These are phyloP conservation scores for Pseudozyma sp. DNA, from an alignment of 1,284 basidiomycete species.

Conservation along the genomic window DNA sequence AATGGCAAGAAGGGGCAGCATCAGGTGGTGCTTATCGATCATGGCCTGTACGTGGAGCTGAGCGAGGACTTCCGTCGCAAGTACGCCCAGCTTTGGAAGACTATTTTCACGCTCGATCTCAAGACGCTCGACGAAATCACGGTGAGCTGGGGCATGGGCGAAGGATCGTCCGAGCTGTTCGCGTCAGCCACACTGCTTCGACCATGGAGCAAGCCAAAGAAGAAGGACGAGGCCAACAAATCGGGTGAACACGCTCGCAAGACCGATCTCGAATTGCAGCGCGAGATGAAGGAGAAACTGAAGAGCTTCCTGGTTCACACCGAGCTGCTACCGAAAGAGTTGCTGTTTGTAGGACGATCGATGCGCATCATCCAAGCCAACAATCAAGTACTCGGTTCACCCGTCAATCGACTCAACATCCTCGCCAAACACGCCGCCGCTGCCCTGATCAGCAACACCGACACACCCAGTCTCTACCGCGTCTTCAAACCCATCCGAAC, in stretches of 20 bases:
- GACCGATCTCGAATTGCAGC: constrained; percentile 48
- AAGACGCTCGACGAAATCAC: constrained; percentile 55
- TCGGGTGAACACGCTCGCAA: constrained; percentile 32
- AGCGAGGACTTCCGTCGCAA: constrained; percentile 55
- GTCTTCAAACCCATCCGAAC: constrained; percentile 39
- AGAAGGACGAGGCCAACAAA: constrained; percentile 18
- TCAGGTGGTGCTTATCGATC: constrained; percentile 63
- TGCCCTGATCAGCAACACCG: constrained; percentile 45
- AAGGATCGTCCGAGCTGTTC: constrained; percentile 58
- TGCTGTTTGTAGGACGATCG: constrained; percentile 59
- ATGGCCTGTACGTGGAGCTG: constrained; percentile 61
- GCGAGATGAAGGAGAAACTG: constrained; percentile 56
- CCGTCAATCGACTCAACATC: constrained; percentile 65
- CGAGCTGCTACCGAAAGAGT: constrained; percentile 61
- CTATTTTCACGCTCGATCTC: constrained; percentile 60
- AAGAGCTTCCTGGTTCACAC: constrained; percentile 60
- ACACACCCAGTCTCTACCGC: constrained; percentile 44
- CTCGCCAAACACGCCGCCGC: constrained; percentile 61
- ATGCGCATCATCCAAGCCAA: constrained; percentile 65
- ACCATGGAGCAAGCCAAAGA: constrained; percentile 58
- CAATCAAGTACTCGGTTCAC: constrained; percentile 62
- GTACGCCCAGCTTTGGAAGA: constrained; percentile 62
- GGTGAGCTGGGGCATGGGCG: constrained; percentile 59
- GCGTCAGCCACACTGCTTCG: constrained; percentile 58
- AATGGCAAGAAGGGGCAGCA: constrained; percentile 53